Base-by-base conservation (phyloP, 139 green algal species). In the Pseudopediastrum boryanum region DNA sequence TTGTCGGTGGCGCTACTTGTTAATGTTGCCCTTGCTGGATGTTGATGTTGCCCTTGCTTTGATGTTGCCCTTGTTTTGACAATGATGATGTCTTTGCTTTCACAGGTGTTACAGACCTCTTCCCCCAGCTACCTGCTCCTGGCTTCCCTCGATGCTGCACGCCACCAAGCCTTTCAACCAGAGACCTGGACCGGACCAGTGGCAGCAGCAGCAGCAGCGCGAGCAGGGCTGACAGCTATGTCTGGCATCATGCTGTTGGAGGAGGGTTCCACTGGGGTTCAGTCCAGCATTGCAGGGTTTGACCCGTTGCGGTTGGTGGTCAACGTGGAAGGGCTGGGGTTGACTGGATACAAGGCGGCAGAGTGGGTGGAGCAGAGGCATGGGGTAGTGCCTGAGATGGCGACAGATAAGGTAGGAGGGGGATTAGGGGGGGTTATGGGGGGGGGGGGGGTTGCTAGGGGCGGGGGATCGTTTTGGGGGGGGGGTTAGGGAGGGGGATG, bases 91-190 rank as follows among this genome's bases (percentile, higher is more conserved):
- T 66, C 56, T 29, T 66, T 27, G 27, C 41, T 59, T 5, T 13
- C 58, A 1, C 75, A 81, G 75, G 68, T 80, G 42, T 71, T 85
- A 21, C 82, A 90, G 77, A 84, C 82, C 13, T 92, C 88, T 16
- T 88, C 79, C 27, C 96, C 95, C 8, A 96, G 86, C 83, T 98
- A 98, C 84, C 51, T 98, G 27, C 83, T 98, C 25, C 84, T 99
- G 85, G 85, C 90, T 3, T 98, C 94, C 0, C 82, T 98, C 43
- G 95, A 98, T 66, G 93, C 90, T 1, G 96, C 96, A n/a, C 68
- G 82, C 3, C 76, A 63, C 0, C 75, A 85, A 50, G 82, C 86
- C 21, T 51, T 31, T 41, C 51, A 64, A 54, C 69, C 77, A 0
- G 75, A 54, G 3, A 62, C 75, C 4, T 90, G 65, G 50, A 29